Conservation (phyloP, 768 basidiomycete genomes). For the Auricularia sp. region DNA sequence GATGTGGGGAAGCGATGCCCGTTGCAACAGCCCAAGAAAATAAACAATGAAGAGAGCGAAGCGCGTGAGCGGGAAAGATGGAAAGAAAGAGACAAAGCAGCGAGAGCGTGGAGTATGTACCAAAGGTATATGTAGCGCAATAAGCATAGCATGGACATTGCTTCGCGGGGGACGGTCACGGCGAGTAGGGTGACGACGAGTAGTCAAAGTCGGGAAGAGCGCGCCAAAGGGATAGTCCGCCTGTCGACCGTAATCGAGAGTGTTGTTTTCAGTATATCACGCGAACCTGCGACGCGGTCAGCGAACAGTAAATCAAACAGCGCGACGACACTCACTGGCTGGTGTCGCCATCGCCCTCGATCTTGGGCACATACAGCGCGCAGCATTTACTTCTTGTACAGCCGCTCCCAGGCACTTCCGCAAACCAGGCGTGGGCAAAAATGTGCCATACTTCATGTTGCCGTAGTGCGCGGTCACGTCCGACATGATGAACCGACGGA, state of each 20-base stretch:
- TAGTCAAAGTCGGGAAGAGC: conserved; percentile 78
- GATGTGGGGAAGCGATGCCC: no score
- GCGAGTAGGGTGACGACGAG: conserved; percentile 19
- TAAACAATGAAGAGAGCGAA: no score
- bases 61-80: no score
- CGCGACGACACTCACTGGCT: conserved; percentile 29
- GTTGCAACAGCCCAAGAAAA: no score
- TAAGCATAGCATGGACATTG: background rate
- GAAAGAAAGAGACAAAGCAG: no score
- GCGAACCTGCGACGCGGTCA: background rate
- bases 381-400: conserved; percentile 76
- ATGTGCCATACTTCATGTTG: conserved; percentile 85
- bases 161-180: conserved; percentile 4
- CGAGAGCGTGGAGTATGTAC: no score
- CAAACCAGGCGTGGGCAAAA: conserved; percentile 88
- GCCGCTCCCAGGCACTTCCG: conserved; percentile 81
- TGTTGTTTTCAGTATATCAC: background rate
- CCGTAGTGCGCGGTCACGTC: conserved; percentile 86
- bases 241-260: conserved; percentile 42
- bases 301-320: background rate
- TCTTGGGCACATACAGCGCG: conserved; percentile 90
- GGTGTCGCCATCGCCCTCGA: conserved; percentile 87
- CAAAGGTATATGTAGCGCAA: no score
- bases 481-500: conserved; percentile 80
- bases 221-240: conserved; percentile 53